phyloP scores from a whole-genome alignment of 306 rosid species.

The Trichosanthes truncata region DNA sequence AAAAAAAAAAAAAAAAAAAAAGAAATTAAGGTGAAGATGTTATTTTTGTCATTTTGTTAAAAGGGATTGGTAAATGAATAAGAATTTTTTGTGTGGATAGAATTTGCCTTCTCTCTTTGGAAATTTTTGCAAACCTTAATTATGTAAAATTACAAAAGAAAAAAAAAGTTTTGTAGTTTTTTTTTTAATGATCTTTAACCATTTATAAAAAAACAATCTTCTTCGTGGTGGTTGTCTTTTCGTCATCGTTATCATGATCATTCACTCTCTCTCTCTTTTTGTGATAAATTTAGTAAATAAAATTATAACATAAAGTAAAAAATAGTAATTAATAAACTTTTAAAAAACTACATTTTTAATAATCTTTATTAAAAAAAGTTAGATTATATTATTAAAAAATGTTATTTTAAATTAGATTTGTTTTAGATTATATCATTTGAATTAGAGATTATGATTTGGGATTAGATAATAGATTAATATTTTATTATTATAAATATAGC shows the following conservation, averaged over 20 bases:
- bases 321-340: neutral
- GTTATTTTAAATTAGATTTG: too few relatives aligned
- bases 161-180: neutral
- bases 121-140: neutral
- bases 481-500: too few relatives aligned
- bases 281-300: neutral
- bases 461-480: too few relatives aligned
- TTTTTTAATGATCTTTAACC: neutral
- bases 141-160: neutral
- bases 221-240: neutral
- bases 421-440: too few relatives aligned
- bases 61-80: neutral
- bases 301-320: neutral
- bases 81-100: neutral
- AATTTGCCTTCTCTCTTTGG: neutral
- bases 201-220: neutral
- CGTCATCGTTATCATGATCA: neutral
- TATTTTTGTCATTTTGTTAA: neutral
- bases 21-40: neutral
- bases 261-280: neutral
- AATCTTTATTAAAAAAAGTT: neutral
- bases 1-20: neutral
- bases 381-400: too few relatives aligned
- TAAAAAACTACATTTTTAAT: neutral
- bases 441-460: too few relatives aligned